Conservation (phyloP, 257 asterid species). For the Salvia hispanica region DNA sequence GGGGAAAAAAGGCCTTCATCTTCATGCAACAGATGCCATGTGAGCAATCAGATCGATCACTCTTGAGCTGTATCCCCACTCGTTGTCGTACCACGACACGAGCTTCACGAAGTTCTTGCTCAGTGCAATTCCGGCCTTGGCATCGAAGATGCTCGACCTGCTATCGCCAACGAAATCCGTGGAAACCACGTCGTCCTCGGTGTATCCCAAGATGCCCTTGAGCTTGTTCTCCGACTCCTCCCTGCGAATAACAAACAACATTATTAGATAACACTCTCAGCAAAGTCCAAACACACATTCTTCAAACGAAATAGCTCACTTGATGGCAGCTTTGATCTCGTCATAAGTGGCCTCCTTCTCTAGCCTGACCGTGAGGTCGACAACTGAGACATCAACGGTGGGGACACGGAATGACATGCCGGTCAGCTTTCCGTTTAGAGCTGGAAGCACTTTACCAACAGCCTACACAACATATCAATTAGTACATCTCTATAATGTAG, state of each 20-base stretch:
- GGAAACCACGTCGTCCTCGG: slow-evolving; percentile 62
- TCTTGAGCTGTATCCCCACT: slow-evolving; percentile 75
- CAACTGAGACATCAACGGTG: slow-evolving; percentile 77
- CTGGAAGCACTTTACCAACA: slow-evolving; percentile 83
- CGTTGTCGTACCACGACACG: slow-evolving; percentile 83
- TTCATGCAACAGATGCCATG: slow-evolving; percentile 57
- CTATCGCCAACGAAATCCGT: slow-evolving; percentile 58
- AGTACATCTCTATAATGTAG: neutral
- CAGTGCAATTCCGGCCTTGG: slow-evolving; percentile 83
- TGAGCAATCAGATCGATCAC: slow-evolving; percentile 69
- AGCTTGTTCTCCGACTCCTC: slow-evolving; percentile 61
- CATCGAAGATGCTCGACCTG: slow-evolving; percentile 80
- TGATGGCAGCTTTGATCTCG: slow-evolving; percentile 68
- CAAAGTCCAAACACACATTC: neutral
- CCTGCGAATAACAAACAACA: slow-evolving; percentile 35
- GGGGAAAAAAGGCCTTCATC: neutral
- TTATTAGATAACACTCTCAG: neutral
- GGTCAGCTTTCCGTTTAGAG: slow-evolving; percentile 74
- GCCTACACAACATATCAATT: slow-evolving; percentile 40
- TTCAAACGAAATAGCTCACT: slow-evolving; percentile 34
- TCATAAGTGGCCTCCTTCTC: slow-evolving; percentile 73
- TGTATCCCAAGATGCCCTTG: slow-evolving; percentile 65
- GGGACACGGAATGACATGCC: slow-evolving; percentile 91
- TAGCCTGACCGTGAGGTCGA: slow-evolving; percentile 72
- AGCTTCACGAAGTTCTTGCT: slow-evolving; percentile 62